Evolutionary conservation across 129 eudicot species (phyloP).

Genomic region (Lactuca saligna): DNA sequence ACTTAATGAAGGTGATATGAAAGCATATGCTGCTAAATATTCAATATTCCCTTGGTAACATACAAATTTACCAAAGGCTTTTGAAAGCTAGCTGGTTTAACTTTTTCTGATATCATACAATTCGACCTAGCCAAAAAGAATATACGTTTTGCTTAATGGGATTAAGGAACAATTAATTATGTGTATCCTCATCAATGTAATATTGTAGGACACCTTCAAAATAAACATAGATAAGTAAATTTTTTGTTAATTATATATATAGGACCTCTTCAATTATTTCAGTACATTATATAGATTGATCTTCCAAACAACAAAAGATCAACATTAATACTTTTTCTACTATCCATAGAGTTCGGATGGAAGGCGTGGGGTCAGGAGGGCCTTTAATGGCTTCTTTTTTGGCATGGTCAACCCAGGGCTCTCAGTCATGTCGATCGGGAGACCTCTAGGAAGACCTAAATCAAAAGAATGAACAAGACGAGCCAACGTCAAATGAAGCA

Average conservation of each 20-base stretch:
- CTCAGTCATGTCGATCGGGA: constrained; percentile 42
- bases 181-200: too few species aligned
- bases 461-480: constrained; percentile 47
- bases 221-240: background rate
- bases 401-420: constrained; percentile 37
- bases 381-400: constrained; percentile 37
- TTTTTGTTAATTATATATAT: too few species aligned
- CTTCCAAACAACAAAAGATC: background rate
- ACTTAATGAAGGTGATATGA: background rate
- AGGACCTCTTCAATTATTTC: too few species aligned
- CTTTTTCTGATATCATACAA: background rate
- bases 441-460: constrained; percentile 14
- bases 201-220: too few species aligned
- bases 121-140: background rate
- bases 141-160: background rate
- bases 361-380: constrained; percentile 33
- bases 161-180: too few species aligned
- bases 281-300: too few species aligned
- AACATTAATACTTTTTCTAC: background rate
- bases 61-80: too few species aligned
- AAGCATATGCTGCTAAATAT: background rate
- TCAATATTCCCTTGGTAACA: background rate
- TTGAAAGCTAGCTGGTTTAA: too few species aligned
- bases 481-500: constrained; percentile 42
- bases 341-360: constrained; percentile 12